Evolutionary conservation across 495 filamentous ascomycete species (phyloP), one percentile per base, ranked within the genome.

Genomic region (Xylaria intraflava): DNA sequence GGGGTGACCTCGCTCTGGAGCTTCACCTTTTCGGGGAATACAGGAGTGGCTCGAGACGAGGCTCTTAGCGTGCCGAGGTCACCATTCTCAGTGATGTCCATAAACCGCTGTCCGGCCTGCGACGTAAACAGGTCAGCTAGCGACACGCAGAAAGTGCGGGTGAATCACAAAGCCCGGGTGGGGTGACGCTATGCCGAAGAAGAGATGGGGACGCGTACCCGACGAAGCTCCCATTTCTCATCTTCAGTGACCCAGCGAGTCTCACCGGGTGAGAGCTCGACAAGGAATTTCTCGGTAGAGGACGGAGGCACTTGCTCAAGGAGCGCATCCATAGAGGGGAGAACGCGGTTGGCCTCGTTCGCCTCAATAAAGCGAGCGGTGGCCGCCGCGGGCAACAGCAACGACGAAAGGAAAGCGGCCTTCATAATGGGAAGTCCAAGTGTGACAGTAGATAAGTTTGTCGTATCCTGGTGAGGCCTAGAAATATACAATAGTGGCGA

Each of bases 181-280:
- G 3, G 40, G 40, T 24, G 10, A 36, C 24, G 14, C n/a, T 41
- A 6, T 16, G n/a, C 35, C 12, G 3, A 17, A 3, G 35, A 38
- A 38, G n/a, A n/a, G n/a, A n/a, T 38, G 35, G 16, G 39, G 49
- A 54, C 22, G 70, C 83, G 51, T 80, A 95, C 90, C 59, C 90
- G 74, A 67, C 87, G 84, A 55, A 97, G 73, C 58, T 80, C 82
- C 87, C 94, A 96, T 72, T 98, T 98, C 72, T 95, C 83, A 26
- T 95, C 89, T 60, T 98, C 92, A 0, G 87, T 92, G 22, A 96
- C 84, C 87, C 88, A 94, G 71, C 75, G 70, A 20, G 82, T 90
- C 58, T 89, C 78, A 53, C 87, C 89, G n/a, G 90, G 92, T 14
- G 80, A 75, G n/a, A 95, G 71, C 74, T 98, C 91, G 55, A 98